Conservation (phyloP, 2,329 filamentous ascomycete genomes). For the Alternaria atra region DNA sequence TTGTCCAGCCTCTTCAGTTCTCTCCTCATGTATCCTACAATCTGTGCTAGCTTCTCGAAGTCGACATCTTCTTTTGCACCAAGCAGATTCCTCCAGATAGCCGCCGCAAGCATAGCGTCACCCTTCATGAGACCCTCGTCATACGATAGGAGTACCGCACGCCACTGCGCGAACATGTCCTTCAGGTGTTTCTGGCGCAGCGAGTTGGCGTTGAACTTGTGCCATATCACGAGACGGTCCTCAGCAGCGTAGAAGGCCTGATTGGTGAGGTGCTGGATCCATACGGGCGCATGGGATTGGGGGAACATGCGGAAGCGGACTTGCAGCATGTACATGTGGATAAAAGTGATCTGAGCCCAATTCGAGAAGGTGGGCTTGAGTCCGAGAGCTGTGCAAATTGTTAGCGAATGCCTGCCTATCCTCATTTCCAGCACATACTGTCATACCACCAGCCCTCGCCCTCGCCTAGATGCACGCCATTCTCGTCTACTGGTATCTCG, state of each 20-base stretch:
- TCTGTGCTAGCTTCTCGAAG: conserved; percentile 66
- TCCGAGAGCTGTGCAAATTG: conserved; percentile 69
- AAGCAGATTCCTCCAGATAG: conserved; percentile 93
- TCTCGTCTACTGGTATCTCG: conserved; percentile 73
- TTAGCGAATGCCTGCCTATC: conserved; percentile 18
- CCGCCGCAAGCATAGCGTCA: conserved; percentile 79
- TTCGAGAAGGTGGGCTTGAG: conserved; percentile 89
- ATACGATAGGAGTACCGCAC: conserved; percentile 83
- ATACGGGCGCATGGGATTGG: conserved; percentile 71
- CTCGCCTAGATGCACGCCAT: conserved; percentile 83
- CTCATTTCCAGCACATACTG: conserved; percentile 61
- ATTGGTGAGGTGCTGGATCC: conserved; percentile 91
- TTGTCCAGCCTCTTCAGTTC: conserved; percentile 64
- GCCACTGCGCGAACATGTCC: conserved; percentile 93
- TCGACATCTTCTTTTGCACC: conserved; percentile 74
- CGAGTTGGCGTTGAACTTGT: conserved; percentile 68
- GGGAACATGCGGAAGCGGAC: conserved; percentile 84
- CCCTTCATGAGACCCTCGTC: conserved; percentile 82
- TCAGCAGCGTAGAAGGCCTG: conserved; percentile 94
- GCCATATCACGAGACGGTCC: conserved; percentile 81
- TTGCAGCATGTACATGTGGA: conserved; percentile 93
- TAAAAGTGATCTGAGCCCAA: conserved; percentile 95
- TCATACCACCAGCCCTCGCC: conserved; percentile 83
- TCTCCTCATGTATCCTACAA: conserved; percentile 71
- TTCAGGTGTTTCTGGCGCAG: conserved; percentile 73